Conservation (phyloP, 768 basidiomycete species). For the Trametes cubensis region DNA sequence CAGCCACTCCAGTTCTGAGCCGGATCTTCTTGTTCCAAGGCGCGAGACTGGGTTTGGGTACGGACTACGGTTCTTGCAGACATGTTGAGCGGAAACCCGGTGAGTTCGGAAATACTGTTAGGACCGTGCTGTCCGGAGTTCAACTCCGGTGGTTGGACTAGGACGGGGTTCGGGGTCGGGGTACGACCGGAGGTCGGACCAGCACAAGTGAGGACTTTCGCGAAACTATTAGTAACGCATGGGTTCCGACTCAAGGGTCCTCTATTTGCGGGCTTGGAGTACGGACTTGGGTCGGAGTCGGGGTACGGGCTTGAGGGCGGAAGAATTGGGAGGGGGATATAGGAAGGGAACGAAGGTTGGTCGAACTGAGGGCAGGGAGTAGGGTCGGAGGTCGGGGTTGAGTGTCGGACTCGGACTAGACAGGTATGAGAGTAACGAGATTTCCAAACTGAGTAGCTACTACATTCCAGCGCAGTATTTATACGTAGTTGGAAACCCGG, state of each 20-base stretch:
- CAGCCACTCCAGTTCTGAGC: too few species aligned
- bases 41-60: too few species aligned
- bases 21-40: too few species aligned
- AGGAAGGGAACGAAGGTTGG: neutral
- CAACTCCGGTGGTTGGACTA: neutral
- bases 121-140: neutral
- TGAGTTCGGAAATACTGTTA: neutral
- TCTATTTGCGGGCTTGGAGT: neutral
- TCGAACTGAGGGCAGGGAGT: neutral
- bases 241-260: neutral
- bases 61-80: too few species aligned
- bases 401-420: too few species aligned
- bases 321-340: neutral
- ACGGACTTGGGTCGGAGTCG: neutral
- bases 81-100: too few species aligned
- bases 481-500: too few species aligned
- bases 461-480: too few species aligned
- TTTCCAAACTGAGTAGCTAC: neutral
- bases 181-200: neutral
- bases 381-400: neutral
- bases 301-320: too few species aligned
- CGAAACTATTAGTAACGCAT: neutral
- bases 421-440: neutral
- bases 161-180: neutral
- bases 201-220: neutral